Base-by-base conservation (phyloP, 371 early-diverging fungal species). In the Smittium culicis region DNA sequence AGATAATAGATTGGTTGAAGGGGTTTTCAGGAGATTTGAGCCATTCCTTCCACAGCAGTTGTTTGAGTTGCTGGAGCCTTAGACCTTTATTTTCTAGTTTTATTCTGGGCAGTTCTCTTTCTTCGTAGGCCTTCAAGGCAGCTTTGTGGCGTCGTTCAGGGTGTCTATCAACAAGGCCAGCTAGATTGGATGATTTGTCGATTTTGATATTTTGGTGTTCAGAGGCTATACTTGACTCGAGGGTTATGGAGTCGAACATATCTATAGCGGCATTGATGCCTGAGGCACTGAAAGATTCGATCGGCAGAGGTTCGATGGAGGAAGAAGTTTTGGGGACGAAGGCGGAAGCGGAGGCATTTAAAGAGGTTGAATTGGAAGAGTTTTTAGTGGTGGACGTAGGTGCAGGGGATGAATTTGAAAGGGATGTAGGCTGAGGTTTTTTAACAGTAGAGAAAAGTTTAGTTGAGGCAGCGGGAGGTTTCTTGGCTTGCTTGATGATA, bases 101-200 rank as follows among this genome's bases (percentile, higher is more conserved):
- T 67, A 91, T 72, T 20, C 70, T 76, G 45, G 85, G 81, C 68
- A 83, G 62, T 71, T 81, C 80, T 61, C 83, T 79, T 29, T 88
- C 90, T 70, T 86, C 81, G 73, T 79, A 92, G 20, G 83, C 85
- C 59, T 81, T 80, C 60, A 83, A 83, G 16, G 89, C 89, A 66
- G 87, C 87, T 84, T 88, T 90, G 72, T 86, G 85, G 24, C 92
- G 82, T 67, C 91, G 81, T 75, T 92, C 92, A 3, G 91, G 91
- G 74, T 92, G 92, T 58, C 83, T 81, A 35, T 92, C 92, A 45
- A 90, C 72, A 61, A 66, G 59, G 0, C 59, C 67, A 1, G 58
- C 66, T 16, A 34, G 31, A 16, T 5, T 58, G 33, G 66, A 34
- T 3, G 16, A 5, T 29, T 55, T 65, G 28, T 65, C 54, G 32